Conservation (phyloP, 2,329 filamentous ascomycete species). For the Sarocladium kiliense region DNA sequence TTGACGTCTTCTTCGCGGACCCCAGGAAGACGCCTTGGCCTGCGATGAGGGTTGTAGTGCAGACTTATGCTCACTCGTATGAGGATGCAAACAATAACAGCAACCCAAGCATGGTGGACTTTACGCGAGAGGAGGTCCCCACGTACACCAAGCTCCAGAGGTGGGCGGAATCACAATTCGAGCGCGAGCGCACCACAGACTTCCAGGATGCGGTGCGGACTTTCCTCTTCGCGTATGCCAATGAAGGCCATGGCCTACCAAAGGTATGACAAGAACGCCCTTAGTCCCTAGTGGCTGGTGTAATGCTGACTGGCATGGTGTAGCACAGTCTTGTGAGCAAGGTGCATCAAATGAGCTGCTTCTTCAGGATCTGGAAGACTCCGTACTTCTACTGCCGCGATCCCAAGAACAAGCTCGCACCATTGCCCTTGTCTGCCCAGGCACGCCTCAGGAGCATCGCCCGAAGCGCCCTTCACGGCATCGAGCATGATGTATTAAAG, state of each 20-base stretch:
- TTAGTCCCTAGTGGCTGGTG: neutral
- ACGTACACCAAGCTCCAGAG: conserved; percentile 27
- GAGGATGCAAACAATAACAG: conserved; percentile 22
- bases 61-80: conserved; percentile 28
- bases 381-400: conserved; percentile 35
- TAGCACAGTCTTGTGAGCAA: conserved; percentile 37
- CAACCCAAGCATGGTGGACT: conserved; percentile 29
- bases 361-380: conserved; percentile 45
- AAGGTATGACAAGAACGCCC: conserved; percentile 25
- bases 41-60: conserved; percentile 31
- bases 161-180: conserved; percentile 34
- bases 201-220: conserved; percentile 30
- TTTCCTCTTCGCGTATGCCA: conserved; percentile 31
- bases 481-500: conserved; percentile 34
- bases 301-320: neutral
- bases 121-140: conserved; percentile 31
- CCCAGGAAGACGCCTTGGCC: conserved; percentile 29
- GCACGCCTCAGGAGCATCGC: conserved; percentile 35
- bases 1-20: conserved; percentile 27
- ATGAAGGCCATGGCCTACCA: conserved; percentile 30
- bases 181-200: conserved; percentile 23
- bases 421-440: conserved; percentile 33
- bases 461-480: conserved; percentile 28
- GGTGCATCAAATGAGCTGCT: conserved; percentile 42
- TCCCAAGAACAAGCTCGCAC: conserved; percentile 29